Conservation (phyloP, 805 yeast species). For the Ogataea pilisensis region DNA sequence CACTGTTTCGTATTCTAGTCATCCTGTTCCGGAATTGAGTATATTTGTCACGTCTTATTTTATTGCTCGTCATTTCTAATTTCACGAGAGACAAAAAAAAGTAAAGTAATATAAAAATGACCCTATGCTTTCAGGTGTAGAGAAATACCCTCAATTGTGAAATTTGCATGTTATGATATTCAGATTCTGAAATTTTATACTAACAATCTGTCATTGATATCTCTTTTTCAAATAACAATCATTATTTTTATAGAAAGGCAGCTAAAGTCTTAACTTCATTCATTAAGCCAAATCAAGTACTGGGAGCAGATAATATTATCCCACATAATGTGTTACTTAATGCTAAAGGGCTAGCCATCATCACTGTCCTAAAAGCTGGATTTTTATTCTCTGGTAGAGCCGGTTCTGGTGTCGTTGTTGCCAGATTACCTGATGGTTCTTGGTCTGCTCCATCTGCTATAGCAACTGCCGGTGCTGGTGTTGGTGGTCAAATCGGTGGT, state of each 20-base stretch:
- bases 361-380: slow-evolving; percentile 96
- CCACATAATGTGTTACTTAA: slow-evolving; percentile 84
- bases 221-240: no score
- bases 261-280: slow-evolving; percentile 88
- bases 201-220: slow-evolving; percentile 24
- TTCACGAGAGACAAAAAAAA: no score
- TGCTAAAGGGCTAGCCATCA: slow-evolving; percentile 88
- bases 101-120: no score
- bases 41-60: no score
- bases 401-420: slow-evolving; percentile 94
- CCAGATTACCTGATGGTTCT: slow-evolving; percentile 87
- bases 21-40: no score
- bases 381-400: slow-evolving; percentile 95
- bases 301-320: slow-evolving; percentile 83
- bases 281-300: slow-evolving; percentile 89
- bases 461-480: slow-evolving; percentile 96
- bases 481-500: slow-evolving; percentile 96
- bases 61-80: no score
- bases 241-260: slow-evolving; percentile 58
- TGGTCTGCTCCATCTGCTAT: slow-evolving; percentile 99
- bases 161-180: no score
- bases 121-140: no score
- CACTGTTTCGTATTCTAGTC: no score
- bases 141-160: no score
- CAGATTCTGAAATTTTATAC: slow-evolving; percentile 14